Evolutionary conservation across 352 stramenopile genomes (phyloP), one percentile per base, ranked within the genome.

Genomic region (Globisporangium uncinulatum): DNA sequence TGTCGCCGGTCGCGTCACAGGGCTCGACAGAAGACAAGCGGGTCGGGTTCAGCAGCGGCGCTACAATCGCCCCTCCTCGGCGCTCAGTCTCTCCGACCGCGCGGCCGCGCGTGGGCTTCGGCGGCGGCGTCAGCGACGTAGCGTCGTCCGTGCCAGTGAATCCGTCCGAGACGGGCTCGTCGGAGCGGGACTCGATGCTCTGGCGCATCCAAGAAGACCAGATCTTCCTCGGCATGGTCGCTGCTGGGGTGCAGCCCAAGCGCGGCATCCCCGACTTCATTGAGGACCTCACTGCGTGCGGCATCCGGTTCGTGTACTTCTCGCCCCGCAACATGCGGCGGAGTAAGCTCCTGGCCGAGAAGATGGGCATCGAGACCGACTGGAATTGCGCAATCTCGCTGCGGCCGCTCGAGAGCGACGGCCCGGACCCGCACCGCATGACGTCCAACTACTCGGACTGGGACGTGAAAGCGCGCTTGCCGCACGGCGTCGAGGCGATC

Each of bases 331-430:
- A 99, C 60, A 99, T 99, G 94, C 81, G 95, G 8, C 82, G 97
- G 10, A 98, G 91, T 52, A 99, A 99, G 70, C 82, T 98, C 39
- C 37, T 43, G 37, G 37, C 37, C 0, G 92, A 98, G 66, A 98
- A 99, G 68, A 99, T 99, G 95, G 96, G 97, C 46, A 98, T 99
- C 34, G 96, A 99, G 66, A 98, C 97, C 4, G 95, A 97, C 42
- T 99, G 96, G 96, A 99, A 99, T 72, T 98, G 95, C 59, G 96
- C 97, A 1, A 99, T 99, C 57, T 99, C 94, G 13, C 72, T 99
- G 36, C 83, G 95, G 6, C 75, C 94, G 14, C 74, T 99, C 24
- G 86, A 97, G 31, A 88, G 85, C 42, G 93, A 96, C 34, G 84
- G 82, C 0, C 91, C 90, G 3, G 95, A 99, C 65, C 83, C 89